Percentiles rank a stretch among this genome's conserved stretches.
phyloP scores from a whole-genome alignment of 176 grass and related monocot genomes.

The Saccharum officinarum region DNA sequence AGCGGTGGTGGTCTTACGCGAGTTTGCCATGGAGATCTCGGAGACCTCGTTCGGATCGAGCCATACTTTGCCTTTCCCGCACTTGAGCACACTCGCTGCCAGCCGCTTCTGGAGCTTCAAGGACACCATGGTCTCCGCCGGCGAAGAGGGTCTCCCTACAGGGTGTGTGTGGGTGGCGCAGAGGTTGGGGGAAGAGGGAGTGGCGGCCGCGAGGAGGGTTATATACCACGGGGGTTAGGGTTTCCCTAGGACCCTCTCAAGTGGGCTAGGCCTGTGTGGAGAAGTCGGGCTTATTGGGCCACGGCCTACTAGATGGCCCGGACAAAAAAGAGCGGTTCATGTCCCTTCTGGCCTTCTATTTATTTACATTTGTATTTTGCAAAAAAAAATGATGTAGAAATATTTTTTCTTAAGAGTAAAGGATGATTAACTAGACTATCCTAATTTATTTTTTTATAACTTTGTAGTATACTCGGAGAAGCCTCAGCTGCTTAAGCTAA shows the following conservation, averaged over 20 bases:
- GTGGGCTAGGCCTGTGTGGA: background rate
- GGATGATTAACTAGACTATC: too few relatives aligned
- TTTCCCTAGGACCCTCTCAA: background rate
- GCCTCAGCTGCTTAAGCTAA: too few relatives aligned
- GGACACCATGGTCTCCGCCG: conserved; percentile 40
- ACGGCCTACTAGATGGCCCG: background rate
- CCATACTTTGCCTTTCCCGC: conserved; percentile 34
- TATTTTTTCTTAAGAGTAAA: too few relatives aligned
- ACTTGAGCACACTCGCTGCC: conserved; percentile 41
- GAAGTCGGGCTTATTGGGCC: background rate
- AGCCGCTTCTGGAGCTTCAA: conserved; percentile 58
- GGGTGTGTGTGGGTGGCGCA: background rate
- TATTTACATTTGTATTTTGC: background rate
- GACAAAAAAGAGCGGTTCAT: background rate
- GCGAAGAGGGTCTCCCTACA: background rate
- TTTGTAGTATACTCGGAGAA: too few relatives aligned
- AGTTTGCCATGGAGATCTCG: conserved; percentile 15
- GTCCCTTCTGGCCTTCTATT: background rate
- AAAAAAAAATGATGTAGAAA: too few relatives aligned
- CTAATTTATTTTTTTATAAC: too few relatives aligned
- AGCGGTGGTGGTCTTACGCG: background rate
- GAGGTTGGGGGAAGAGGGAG: background rate
- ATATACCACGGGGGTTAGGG: background rate
- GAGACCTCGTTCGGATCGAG: background rate
- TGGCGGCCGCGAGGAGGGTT: background rate